Evolutionary conservation across 2,329 filamentous ascomycete genomes (phyloP).

Genomic region (Penicillium concentricum): DNA sequence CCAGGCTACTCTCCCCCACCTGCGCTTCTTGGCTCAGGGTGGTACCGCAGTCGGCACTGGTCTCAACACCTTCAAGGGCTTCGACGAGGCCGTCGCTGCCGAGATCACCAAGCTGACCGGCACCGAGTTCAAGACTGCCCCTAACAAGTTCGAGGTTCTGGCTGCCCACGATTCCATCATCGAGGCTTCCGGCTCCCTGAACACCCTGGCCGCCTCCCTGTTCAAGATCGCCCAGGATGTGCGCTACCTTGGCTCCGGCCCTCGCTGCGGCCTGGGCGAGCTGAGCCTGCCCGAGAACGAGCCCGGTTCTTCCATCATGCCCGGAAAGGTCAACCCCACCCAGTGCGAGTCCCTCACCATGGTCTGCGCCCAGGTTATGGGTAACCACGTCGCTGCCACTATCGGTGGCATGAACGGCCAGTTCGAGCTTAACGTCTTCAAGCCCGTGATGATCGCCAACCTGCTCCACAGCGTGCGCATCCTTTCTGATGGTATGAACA

Average conservation of each 20-base stretch:
- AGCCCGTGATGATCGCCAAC: conserved; percentile 94
- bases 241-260: conserved; percentile 92
- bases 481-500: conserved; percentile 86
- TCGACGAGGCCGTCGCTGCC: conserved; percentile 86
- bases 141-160: conserved; percentile 98
- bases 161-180: conserved; percentile 95
- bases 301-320: conserved; percentile 97
- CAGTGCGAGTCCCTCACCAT: conserved; percentile 98
- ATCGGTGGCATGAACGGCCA: conserved; percentile 96
- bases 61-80: conserved; percentile 95
- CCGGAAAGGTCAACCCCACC: conserved; percentile 98
- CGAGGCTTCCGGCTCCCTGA: conserved; percentile 88
- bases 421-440: conserved; percentile 99
- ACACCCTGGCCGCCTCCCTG: conserved; percentile 85
- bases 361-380: conserved; percentile 96
- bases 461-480: conserved; percentile 88
- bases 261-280: conserved; percentile 93
- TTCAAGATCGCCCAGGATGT: conserved; percentile 99
- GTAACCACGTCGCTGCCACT: conserved; percentile 90
- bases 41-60: conserved; percentile 96
- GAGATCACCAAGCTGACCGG: conserved; percentile 93
- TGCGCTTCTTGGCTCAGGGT: conserved; percentile 86
- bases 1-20: conserved; percentile 75
- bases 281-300: conserved; percentile 95
- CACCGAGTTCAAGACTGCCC: conserved; percentile 89